A percentile compares a stretch with the other conserved stretches of the same genome.
These are phyloP conservation scores for Prototheca wickerhamii DNA, from an alignment of 163 green algal species.

Conservation along the genomic window DNA sequence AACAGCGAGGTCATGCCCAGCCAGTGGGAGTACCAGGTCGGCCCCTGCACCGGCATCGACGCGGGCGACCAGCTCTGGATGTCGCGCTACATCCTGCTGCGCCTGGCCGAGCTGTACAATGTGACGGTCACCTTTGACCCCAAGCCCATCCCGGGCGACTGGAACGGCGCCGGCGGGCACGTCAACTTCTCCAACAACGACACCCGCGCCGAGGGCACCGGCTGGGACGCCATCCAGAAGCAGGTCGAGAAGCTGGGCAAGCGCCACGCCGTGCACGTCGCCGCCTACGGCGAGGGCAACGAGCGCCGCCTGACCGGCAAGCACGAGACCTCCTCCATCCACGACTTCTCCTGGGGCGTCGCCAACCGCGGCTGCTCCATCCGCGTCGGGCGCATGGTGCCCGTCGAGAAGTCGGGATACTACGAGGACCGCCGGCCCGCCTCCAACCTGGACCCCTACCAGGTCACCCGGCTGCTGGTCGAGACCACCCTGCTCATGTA, in stretches of 20 bases:
- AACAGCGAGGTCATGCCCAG: constrained; percentile 96
- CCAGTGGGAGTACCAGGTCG: constrained; percentile 99
- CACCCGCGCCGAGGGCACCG: constrained; percentile 63
- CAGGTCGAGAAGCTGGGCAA: constrained; percentile 92
- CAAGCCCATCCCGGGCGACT: constrained; percentile 98
- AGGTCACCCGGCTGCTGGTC: constrained; percentile 83
- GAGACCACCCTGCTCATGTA: constrained; percentile 72
- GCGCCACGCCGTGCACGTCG: constrained; percentile 92
- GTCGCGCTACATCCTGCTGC: constrained; percentile 87
- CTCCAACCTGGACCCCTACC: constrained; percentile 96
- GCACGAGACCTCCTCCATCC: constrained; percentile 88
- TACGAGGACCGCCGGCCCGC: constrained; percentile 86
- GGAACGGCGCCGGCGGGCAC: constrained; percentile 94
- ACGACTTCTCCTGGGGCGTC: constrained; percentile 93
- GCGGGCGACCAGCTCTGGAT: constrained; percentile 95
- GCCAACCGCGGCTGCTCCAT: constrained; percentile 95
- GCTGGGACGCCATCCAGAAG: constrained; percentile 85
- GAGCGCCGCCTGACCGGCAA: constrained; percentile 92
- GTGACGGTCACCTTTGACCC: constrained; percentile 85
- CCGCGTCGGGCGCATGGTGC: constrained; percentile 87
- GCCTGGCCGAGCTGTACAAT: constrained; percentile 79
- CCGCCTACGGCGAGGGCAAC: constrained; percentile 93
- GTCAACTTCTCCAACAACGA: constrained; percentile 92
- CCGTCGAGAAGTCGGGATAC: constrained; percentile 80
- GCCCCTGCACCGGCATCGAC: constrained; percentile 83